A percentile compares a stretch with the other conserved stretches of the same genome.
Conservation (phyloP, 2,329 filamentous ascomycete genomes). For the Phialophora expanda region DNA sequence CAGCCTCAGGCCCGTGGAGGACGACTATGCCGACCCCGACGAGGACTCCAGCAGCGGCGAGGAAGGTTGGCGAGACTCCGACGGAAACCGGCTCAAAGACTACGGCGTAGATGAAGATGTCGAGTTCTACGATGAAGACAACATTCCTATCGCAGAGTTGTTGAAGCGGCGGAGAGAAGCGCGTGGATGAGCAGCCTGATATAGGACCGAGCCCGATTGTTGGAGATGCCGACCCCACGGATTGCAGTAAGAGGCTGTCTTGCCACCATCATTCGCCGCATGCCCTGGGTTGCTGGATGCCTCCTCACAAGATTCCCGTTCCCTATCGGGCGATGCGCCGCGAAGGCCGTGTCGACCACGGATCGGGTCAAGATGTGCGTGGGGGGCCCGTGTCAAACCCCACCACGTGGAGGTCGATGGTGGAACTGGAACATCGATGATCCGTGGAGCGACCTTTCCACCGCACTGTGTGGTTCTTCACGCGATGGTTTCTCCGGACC, state of each 20-base stretch:
- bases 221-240: conserved; percentile 11
- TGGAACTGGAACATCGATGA: conserved; percentile 4
- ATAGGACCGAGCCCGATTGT: conserved; percentile 4
- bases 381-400: neutral
- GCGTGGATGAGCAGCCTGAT: conserved; percentile 11
- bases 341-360: neutral
- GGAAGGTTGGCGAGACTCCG: conserved; percentile 66
- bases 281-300: no score
- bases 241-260: neutral
- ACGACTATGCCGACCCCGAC: conserved; percentile 37
- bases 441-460: neutral
- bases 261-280: neutral
- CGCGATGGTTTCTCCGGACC: neutral
- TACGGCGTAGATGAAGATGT: conserved; percentile 69
- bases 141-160: conserved; percentile 63
- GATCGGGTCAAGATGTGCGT: neutral
- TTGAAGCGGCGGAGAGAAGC: conserved; percentile 48
- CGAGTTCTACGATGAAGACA: conserved; percentile 67
- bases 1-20: conserved; percentile 28
- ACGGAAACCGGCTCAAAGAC: conserved; percentile 66
- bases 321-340: neutral
- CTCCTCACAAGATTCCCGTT: neutral
- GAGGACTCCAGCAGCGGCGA: conserved; percentile 54
- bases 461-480: neutral
- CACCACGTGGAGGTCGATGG: neutral